Conservation (phyloP, 192 early-diverging fungal genomes). For the Backusella tarrabulga region DNA sequence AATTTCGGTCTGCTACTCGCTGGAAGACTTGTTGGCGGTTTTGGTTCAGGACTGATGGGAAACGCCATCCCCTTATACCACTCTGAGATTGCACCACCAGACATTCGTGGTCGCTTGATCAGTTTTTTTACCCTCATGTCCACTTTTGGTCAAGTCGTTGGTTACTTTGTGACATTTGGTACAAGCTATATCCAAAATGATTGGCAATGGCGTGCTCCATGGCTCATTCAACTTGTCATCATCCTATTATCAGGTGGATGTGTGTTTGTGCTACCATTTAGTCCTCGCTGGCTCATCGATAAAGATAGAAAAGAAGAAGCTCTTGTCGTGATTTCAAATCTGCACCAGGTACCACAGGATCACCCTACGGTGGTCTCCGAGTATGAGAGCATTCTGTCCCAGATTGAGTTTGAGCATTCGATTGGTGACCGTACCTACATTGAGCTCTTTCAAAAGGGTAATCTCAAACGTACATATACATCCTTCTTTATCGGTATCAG, state of each 20-base stretch:
- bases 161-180: constrained; percentile 50
- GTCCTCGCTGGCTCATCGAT: constrained; percentile 84
- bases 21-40: constrained; percentile 31
- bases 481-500: constrained; percentile 54
- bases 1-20: constrained; percentile 41
- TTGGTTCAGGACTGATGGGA: constrained; percentile 35
- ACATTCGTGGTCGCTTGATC: constrained; percentile 84
- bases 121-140: constrained; percentile 86
- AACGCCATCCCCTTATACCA: constrained; percentile 38
- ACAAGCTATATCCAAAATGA: constrained; percentile 38
- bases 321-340: constrained; percentile 56
- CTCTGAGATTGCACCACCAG: constrained; percentile 67
- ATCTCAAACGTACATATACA: constrained; percentile 59
- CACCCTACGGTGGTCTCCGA: constrained; percentile 57
- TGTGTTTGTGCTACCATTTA: constrained; percentile 72
- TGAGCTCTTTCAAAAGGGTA: constrained; percentile 56
- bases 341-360: constrained; percentile 57
- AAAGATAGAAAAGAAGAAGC: constrained; percentile 70
- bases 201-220: constrained; percentile 76
- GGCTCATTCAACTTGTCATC: constrained; percentile 78
- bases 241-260: constrained; percentile 46
- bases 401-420: constrained; percentile 60
- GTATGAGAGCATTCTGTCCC: constrained; percentile 66
- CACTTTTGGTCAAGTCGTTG: constrained; percentile 75
- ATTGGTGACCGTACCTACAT: constrained; percentile 58